Base-by-base conservation (phyloP, 768 basidiomycete species). In the Collybia mongolica region DNA sequence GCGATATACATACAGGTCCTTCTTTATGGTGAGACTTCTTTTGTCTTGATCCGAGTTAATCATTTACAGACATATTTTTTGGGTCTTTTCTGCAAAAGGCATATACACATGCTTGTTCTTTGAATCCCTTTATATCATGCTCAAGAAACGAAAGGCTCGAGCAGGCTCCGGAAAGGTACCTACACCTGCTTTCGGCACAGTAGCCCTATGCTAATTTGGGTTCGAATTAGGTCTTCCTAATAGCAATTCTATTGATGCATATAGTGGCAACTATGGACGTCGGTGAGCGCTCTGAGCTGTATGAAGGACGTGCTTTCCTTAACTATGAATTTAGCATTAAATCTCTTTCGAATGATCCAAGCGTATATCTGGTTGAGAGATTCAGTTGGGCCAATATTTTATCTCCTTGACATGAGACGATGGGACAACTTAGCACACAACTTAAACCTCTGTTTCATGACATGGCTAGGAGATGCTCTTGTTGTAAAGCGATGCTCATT, bases 151-250 rank as follows among this genome's bases (percentile, higher is more conserved):
- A 28, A 54, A 28, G 28, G 44, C 44, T 24, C 50, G 44, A n/a
- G 18, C 46, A 5, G 29, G 18, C 7, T 53, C 55, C n/a, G 54
- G 54, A 5, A 52, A 47, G 48, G 60, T 61, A 46, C 26, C 7
- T 29, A 12, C 17, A 32, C 8, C 11, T 5, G 7, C 12, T 3
- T 32, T 11, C n/a, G n/a, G 7, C 4, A 32, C 5, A 32, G 32
- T 9, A 32, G 32, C 32, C 32, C 14, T 32, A 32, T 2, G 2
- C 32, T 32, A 40, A 2, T n/a, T 24, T 37, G n/a, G n/a, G n/a
- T n/a, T n/a, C n/a, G n/a, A n/a, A n/a, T n/a, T n/a, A 65, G 64
- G 49, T 65, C n/a, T 65, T 65, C 43, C 52, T 64, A 5, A 32
- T 53, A 5, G 44, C 60, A 1, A 60, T 56, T 15, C 45, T 64